A percentile compares a stretch with the other conserved stretches of the same genome.
phyloP scores from a whole-genome alignment of 768 basidiomycete genomes.

The Mycena epipterygia region DNA sequence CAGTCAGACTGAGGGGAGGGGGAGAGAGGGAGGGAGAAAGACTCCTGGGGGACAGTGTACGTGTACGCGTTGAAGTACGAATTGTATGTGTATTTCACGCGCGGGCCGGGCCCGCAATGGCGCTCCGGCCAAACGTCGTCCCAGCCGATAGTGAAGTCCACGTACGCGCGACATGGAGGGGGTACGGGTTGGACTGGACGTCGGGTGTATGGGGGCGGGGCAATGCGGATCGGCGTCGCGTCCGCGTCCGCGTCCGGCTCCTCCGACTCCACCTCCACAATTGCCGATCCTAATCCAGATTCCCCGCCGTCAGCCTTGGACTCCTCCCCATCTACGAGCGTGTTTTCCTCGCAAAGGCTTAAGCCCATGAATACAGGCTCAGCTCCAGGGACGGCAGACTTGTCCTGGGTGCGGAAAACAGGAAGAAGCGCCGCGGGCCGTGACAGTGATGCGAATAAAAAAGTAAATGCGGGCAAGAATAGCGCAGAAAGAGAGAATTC shows the following conservation, averaged over 20 bases:
- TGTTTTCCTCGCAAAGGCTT: background rate
- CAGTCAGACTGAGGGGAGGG: background rate
- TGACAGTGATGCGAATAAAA: conserved; percentile 16
- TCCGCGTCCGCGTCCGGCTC: conserved; percentile 2
- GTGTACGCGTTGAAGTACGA: conserved; percentile 26
- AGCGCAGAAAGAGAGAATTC: background rate
- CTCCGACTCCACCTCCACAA: background rate
- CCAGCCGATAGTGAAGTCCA: conserved; percentile 32
- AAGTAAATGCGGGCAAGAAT: conserved; percentile 6
- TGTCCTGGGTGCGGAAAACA: background rate
- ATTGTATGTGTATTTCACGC: conserved; percentile 17
- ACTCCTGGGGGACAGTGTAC: background rate
- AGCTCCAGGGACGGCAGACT: background rate
- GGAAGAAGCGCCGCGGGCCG: conserved; percentile 3
- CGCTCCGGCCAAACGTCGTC: conserved; percentile 32
- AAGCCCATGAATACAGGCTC: background rate
- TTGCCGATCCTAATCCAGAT: background rate
- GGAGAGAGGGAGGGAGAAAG: background rate
- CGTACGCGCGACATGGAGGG: background rate
- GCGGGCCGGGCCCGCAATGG: background rate
- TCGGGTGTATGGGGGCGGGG: background rate
- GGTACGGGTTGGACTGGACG: background rate
- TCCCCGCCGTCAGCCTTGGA: background rate
- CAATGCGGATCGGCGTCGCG: background rate
- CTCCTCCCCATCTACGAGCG: background rate